A percentile compares a stretch with the other conserved stretches of the same genome.
Conservation (phyloP, 116 monocot species). For the Trichopus zeylanicus region DNA sequence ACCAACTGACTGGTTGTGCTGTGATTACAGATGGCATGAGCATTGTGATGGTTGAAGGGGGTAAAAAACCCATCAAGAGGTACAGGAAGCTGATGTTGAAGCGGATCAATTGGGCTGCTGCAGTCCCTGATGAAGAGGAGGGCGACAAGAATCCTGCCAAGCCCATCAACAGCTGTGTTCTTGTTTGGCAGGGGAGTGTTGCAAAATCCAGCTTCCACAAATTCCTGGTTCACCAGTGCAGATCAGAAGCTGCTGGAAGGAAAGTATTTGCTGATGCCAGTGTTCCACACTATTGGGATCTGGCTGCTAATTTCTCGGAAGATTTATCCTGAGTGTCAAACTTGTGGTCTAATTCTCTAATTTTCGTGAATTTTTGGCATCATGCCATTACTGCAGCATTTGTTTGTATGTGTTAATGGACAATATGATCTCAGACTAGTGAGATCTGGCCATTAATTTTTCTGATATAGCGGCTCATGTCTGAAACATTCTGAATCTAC, state of each 20-base stretch:
- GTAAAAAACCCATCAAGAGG: constrained; percentile 79
- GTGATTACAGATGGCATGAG: constrained; percentile 76
- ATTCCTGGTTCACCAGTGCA: constrained; percentile 75
- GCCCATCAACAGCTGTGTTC: constrained; percentile 46
- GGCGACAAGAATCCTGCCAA: constrained; percentile 27
- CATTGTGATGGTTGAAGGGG: constrained; percentile 91
- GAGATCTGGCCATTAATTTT: too few relatives aligned
- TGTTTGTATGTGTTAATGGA: too few relatives aligned
- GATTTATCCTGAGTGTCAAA: constrained; percentile 9
- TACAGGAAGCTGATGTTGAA: constrained; percentile 86
- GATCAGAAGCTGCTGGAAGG: constrained; percentile 76
- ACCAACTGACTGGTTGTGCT: constrained; percentile 63
- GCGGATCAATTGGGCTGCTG: constrained; percentile 79
- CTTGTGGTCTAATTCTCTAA: too few relatives aligned
- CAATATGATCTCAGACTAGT: too few relatives aligned
- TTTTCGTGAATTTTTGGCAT: too few relatives aligned
- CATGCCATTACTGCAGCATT: too few relatives aligned
- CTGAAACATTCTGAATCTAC: too few relatives aligned
- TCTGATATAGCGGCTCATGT: too few relatives aligned
- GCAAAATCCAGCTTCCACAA: constrained; percentile 62
- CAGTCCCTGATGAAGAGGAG: constrained; percentile 41
- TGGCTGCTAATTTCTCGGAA: constrained; percentile 63
- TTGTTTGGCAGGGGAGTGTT: constrained; percentile 94
- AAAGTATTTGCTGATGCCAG: constrained; percentile 86
- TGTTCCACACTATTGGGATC: constrained; percentile 97